Percentiles rank a stretch among this genome's conserved stretches.
Evolutionary conservation across 2,329 filamentous ascomycete species (phyloP).

Genomic region (Ophiostoma quercus): DNA sequence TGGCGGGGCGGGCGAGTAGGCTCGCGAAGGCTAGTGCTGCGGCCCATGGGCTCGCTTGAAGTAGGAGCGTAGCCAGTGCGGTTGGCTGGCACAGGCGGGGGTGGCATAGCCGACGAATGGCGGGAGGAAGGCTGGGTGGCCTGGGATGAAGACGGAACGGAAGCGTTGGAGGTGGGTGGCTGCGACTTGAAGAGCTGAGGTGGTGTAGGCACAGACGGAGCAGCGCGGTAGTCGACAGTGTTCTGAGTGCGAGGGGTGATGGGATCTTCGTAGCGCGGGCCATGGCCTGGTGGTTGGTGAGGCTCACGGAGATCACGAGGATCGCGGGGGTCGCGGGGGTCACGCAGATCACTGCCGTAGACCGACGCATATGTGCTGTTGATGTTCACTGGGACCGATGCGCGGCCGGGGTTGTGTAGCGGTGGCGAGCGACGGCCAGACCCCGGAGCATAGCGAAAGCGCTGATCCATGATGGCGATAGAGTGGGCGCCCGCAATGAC

Average conservation of each 20-base stretch:
- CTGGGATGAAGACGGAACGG: conserved; percentile 1
- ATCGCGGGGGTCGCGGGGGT: conserved; percentile 39
- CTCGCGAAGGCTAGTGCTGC: conserved; percentile 46
- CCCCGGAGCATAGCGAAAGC: conserved; percentile 26
- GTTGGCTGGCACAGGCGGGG: conserved; percentile 22
- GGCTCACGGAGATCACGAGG: conserved; percentile 12
- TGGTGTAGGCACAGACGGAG: conserved; percentile 27
- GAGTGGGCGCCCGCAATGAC: conserved; percentile 16
- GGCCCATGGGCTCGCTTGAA: conserved; percentile 45
- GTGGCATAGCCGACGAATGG: conserved; percentile 32
- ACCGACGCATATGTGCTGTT: conserved; percentile 40
- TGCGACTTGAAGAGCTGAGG: conserved; percentile 24
- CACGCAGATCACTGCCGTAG: conserved; percentile 41
- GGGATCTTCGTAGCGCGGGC: conserved; percentile 25
- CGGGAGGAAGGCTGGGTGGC: conserved; percentile 17
- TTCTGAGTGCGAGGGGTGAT: conserved; percentile 23
- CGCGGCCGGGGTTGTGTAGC: conserved; percentile 43
- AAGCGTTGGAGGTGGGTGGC: conserved; percentile 14
- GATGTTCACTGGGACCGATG: conserved; percentile 48
- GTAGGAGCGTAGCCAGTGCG: conserved; percentile 22
- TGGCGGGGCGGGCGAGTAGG: conserved; percentile 46
- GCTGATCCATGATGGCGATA: conserved; percentile 25
- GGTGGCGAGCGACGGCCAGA: conserved; percentile 41
- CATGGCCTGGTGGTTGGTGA: not conserved
- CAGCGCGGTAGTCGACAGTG: conserved; percentile 23